Conservation (phyloP, 139 green algal species). For the Micromonas pusilla region DNA sequence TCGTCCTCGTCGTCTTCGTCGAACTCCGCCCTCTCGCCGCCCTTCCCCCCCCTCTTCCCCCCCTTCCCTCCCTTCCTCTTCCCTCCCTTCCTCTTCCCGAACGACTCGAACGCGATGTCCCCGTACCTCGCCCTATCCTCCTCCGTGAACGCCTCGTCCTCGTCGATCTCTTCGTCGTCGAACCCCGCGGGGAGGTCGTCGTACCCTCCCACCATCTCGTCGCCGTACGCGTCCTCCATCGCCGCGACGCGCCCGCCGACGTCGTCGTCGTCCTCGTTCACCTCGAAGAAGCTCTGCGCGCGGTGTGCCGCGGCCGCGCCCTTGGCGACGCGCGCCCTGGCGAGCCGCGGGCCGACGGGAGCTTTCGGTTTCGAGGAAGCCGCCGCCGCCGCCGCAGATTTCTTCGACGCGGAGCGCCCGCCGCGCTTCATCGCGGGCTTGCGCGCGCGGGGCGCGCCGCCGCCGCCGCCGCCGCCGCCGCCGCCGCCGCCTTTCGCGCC, state of each 20-base stretch:
- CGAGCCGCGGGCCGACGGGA: neutral
- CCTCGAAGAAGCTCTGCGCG: neutral
- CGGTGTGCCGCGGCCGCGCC: neutral
- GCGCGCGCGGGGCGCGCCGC: too few species aligned
- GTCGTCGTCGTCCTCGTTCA: slow-evolving; percentile 6
- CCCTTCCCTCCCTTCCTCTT: slow-evolving; percentile 10
- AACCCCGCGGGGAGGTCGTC: neutral
- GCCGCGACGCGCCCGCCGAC: neutral
- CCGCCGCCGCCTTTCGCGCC: too few species aligned
- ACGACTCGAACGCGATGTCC: slow-evolving; percentile 46
- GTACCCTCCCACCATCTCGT: neutral
- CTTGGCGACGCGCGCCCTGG: neutral
- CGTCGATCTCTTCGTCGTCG: slow-evolving; percentile 93
- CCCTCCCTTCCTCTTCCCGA: slow-evolving; percentile 23
- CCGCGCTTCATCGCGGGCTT: neutral
- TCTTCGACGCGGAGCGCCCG: too few species aligned
- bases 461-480: too few species aligned
- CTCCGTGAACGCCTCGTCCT: slow-evolving; percentile 81
- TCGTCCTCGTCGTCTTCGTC: slow-evolving; percentile 39
- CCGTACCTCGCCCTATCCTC: slow-evolving; percentile 77
- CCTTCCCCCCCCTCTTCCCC: slow-evolving; percentile 30
- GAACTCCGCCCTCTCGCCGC: slow-evolving; percentile 36
- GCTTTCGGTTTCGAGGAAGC: neutral
- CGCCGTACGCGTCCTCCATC: neutral
- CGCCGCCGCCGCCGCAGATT: too few species aligned